A percentile compares a stretch with the other conserved stretches of the same genome.
Evolutionary conservation across 768 basidiomycete genomes (phyloP).

Genomic region (Phlebiopsis flavidoalba): DNA sequence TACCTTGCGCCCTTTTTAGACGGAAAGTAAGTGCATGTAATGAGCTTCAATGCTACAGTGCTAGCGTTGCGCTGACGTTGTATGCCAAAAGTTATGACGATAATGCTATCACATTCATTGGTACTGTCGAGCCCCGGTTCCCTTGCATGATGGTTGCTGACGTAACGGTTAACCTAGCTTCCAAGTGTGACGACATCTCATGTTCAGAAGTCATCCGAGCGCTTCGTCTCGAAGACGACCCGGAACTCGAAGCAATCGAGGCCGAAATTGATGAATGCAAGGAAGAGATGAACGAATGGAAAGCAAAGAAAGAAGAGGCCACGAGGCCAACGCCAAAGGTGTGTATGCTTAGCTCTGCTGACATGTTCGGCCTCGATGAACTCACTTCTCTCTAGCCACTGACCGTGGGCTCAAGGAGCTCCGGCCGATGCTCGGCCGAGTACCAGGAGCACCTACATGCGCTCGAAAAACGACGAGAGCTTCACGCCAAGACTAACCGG

Average conservation of each 20-base stretch:
- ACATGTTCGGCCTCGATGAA: background rate
- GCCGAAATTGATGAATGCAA: conserved; percentile 34
- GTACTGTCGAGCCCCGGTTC: conserved; percentile 24
- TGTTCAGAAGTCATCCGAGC: conserved; percentile 52
- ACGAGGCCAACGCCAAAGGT: conserved; percentile 43
- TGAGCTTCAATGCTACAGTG: background rate
- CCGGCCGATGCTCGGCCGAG: conserved; percentile 33
- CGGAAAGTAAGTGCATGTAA: conserved; percentile 42
- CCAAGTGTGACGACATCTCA: conserved; percentile 61
- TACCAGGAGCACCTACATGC: conserved; percentile 43
- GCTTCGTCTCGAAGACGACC: conserved; percentile 47
- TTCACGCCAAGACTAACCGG: conserved; percentile 40
- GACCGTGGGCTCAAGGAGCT: conserved; percentile 34
- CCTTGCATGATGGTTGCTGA: background rate
- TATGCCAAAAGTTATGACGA: conserved; percentile 43
- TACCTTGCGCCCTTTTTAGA: conserved; percentile 27
- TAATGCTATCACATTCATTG: conserved; percentile 57
- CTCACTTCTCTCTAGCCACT: conserved; percentile 28
- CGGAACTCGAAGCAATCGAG: conserved; percentile 45
- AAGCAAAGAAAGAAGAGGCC: conserved; percentile 35
- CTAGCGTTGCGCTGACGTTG: background rate
- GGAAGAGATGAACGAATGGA: conserved; percentile 32
- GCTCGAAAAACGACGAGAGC: conserved; percentile 36
- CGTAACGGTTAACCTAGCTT: conserved; percentile 31
- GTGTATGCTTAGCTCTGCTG: background rate